These are phyloP conservation scores for Aspergillus sp. DNA, from an alignment of 2,329 filamentous ascomycete genomes.

Conservation along the genomic window DNA sequence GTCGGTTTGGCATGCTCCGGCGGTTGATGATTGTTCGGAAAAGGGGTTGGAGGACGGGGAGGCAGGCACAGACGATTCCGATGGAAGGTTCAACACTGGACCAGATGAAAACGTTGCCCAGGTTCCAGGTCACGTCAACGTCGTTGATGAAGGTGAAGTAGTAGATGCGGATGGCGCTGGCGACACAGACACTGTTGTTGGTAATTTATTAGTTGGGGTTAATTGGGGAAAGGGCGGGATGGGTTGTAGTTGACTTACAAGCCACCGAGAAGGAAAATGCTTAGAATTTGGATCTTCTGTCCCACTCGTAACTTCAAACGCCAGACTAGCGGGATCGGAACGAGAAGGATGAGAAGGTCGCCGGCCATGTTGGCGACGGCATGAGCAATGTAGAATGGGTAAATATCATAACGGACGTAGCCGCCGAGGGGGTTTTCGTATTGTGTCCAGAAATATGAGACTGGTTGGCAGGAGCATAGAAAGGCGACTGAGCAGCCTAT, in stretches of 20 bases:
- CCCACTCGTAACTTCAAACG: conserved; percentile 16
- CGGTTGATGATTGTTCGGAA: conserved; percentile 13
- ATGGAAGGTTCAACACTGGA: conserved; percentile 27
- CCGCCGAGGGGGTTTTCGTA: conserved; percentile 15
- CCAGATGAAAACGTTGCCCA: conserved; percentile 25
- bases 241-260: conserved; percentile 15
- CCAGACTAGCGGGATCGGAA: conserved; percentile 24
- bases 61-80: conserved; percentile 25
- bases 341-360: conserved; percentile 20
- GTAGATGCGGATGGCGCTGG: conserved; percentile 20
- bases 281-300: conserved; percentile 17
- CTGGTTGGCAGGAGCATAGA: conserved; percentile 14
- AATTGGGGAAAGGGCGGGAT: background rate
- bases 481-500: conserved; percentile 14
- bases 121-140: conserved; percentile 22
- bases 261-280: conserved; percentile 22
- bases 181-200: conserved; percentile 21
- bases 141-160: conserved; percentile 18
- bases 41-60: conserved; percentile 21
- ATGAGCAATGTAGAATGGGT: conserved; percentile 21
- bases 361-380: conserved; percentile 20
- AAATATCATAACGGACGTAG: conserved; percentile 15
- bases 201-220: background rate
- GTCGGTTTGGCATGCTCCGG: background rate
- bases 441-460: conserved; percentile 22